These are phyloP conservation scores for Ustilago sp. DNA, from an alignment of 1,284 basidiomycete species.

Conservation along the genomic window DNA sequence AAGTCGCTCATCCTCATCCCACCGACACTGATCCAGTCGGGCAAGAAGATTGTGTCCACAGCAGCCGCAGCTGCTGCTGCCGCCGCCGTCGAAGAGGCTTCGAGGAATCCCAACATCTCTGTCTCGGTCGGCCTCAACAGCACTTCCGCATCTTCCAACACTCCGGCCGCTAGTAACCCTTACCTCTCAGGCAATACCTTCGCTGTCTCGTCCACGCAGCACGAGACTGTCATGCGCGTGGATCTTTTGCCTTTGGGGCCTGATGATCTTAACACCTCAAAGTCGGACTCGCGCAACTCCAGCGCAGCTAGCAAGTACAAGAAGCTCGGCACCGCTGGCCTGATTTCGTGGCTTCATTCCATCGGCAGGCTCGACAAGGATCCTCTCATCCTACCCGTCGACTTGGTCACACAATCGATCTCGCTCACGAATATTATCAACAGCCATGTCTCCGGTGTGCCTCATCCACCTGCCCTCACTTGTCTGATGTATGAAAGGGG, in stretches of 20 bases:
- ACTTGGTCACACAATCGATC: conserved; percentile 60
- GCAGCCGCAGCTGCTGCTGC: conserved; percentile 37
- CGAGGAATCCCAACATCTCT: conserved; percentile 49
- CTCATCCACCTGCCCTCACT: conserved; percentile 53
- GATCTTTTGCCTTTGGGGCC: conserved; percentile 64
- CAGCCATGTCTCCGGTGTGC: conserved; percentile 47
- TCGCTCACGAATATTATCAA: conserved; percentile 60
- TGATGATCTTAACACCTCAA: conserved; percentile 32
- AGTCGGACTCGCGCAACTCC: conserved; percentile 17
- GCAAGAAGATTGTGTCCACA: conserved; percentile 34
- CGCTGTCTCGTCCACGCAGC: conserved; percentile 34
- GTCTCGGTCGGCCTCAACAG: conserved; percentile 54
- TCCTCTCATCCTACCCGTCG: conserved; percentile 66
- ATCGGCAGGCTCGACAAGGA: conserved; percentile 63
- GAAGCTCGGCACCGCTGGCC: conserved; percentile 63
- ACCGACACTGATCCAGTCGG: conserved; percentile 35
- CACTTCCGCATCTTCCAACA: conserved; percentile 21
- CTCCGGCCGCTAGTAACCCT: conserved; percentile 22
- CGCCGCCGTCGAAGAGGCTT: conserved; percentile 46
- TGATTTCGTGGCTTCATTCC: conserved; percentile 66
- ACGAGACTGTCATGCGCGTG: conserved; percentile 54
- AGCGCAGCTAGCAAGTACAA: conserved; percentile 40
- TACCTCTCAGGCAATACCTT: conserved; percentile 42
- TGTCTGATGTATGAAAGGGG: conserved; percentile 64
- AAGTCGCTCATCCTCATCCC: conserved; percentile 61